These are phyloP conservation scores for Datisca glomerata DNA, from an alignment of 306 rosid genomes.

Conservation along the genomic window DNA sequence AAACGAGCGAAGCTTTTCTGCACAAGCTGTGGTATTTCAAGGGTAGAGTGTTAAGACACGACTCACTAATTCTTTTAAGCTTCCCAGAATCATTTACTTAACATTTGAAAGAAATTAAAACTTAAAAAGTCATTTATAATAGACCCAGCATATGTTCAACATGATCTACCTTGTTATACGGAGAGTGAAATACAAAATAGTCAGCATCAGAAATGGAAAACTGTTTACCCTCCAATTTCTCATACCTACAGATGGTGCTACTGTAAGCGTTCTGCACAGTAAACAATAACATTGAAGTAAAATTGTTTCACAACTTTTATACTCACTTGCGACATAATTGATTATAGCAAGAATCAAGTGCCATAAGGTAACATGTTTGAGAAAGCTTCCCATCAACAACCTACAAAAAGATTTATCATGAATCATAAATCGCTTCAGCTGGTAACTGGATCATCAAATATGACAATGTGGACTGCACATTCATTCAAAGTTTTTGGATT, in stretches of 20 bases:
- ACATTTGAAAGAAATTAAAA: too few species aligned
- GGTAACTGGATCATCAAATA: too few species aligned
- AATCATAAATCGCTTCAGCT: too few species aligned
- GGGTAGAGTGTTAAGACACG: constrained; percentile 2
- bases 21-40: constrained; percentile 63
- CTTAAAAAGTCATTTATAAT: too few species aligned
- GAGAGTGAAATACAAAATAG: constrained; percentile 84
- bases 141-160: too few species aligned
- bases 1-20: constrained; percentile 95
- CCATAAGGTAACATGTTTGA: constrained; percentile 94
- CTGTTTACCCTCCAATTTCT: constrained; percentile 66
- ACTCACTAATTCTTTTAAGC: constrained; percentile 9
- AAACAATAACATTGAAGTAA: too few species aligned
- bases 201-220: constrained; percentile 75
- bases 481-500: too few species aligned
- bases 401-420: constrained; percentile 33
- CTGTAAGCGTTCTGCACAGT: too few species aligned
- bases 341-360: constrained; percentile 89
- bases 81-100: background rate
- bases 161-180: constrained; percentile 79
- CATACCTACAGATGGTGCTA: constrained; percentile 58
- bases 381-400: constrained; percentile 98
- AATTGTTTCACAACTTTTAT: too few species aligned
- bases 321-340: constrained; percentile 65
- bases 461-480: too few species aligned